A percentile compares a stretch with the other conserved stretches of the same genome.
These are phyloP conservation scores for Brassica balearica DNA, from an alignment of 441 rosid genomes.

Conservation along the genomic window DNA sequence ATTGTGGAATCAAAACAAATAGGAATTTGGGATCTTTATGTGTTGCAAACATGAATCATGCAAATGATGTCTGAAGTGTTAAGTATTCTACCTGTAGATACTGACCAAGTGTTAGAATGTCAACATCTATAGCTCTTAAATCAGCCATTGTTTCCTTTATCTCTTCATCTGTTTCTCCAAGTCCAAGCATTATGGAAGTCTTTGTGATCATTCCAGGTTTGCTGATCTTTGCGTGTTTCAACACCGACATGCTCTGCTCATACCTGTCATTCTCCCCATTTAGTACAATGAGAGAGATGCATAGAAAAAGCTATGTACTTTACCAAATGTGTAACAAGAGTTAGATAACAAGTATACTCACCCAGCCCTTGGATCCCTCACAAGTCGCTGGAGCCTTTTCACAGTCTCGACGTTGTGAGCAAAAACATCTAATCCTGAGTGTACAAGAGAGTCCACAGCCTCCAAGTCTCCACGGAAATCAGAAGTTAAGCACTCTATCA, in stretches of 20 bases:
- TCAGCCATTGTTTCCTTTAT: constrained; percentile 87
- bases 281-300: constrained; percentile 10
- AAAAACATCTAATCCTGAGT: constrained; percentile 94
- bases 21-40: not conserved
- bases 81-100: constrained; percentile 76
- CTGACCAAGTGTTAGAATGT: constrained; percentile 95
- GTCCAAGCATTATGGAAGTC: constrained; percentile 96
- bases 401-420: constrained; percentile 98
- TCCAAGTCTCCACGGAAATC: constrained; percentile 94
- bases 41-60: not conserved
- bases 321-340: no score
- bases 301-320: constrained; percentile 9
- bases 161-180: constrained; percentile 94
- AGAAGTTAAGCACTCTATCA: constrained; percentile 97
- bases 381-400: constrained; percentile 90
- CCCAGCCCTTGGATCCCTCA: constrained; percentile 92
- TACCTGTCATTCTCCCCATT: constrained; percentile 58
- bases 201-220: constrained; percentile 90
- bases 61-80: not conserved
- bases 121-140: constrained; percentile 89
- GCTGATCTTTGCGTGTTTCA: constrained; percentile 83
- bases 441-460: constrained; percentile 82
- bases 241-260: constrained; percentile 91
- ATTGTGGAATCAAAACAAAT: constrained; percentile 23
- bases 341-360: not conserved